Percentiles rank a stretch among this genome's conserved stretches.
Evolutionary conservation across 169 alveolate genomes (phyloP).

Genomic region (Plasmodium adleri): DNA sequence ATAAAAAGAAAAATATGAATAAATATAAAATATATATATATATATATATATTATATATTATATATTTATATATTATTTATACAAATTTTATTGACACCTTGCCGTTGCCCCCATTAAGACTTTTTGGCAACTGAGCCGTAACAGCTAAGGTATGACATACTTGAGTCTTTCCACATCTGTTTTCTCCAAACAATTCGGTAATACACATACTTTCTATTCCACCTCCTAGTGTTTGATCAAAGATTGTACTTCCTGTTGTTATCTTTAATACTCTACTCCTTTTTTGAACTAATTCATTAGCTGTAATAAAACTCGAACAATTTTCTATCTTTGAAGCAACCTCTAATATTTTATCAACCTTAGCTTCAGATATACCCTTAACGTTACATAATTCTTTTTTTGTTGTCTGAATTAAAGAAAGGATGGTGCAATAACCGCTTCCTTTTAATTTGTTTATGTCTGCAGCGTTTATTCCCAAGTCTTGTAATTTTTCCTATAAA

Average conservation of each 20-base stretch:
- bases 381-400: slow-evolving; percentile 82
- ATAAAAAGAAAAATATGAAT: not conserved
- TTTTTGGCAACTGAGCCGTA: slow-evolving; percentile 94
- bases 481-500: slow-evolving; percentile 87
- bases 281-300: slow-evolving; percentile 48
- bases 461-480: slow-evolving; percentile 92
- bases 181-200: slow-evolving; percentile 98
- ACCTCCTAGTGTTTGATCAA: slow-evolving; percentile 95
- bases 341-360: slow-evolving; percentile 93
- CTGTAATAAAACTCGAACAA: slow-evolving; percentile 77
- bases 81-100: slow-evolving; percentile 53
- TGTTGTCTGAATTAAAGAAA: slow-evolving; percentile 91
- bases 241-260: slow-evolving; percentile 82
- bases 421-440: slow-evolving; percentile 93
- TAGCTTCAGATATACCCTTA: slow-evolving; percentile 96
- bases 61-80: not conserved
- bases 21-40: not conserved
- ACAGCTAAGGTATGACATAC: slow-evolving; percentile 95
- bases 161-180: slow-evolving; percentile 97
- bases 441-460: slow-evolving; percentile 93
- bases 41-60: slow-evolving; percentile 3
- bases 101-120: slow-evolving; percentile 93
- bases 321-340: slow-evolving; percentile 88
- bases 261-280: slow-evolving; percentile 73
- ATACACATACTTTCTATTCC: slow-evolving; percentile 95